phyloP scores from a whole-genome alignment of 1,284 basidiomycete species.

The Cutaneotrichosporon sp. region DNA sequence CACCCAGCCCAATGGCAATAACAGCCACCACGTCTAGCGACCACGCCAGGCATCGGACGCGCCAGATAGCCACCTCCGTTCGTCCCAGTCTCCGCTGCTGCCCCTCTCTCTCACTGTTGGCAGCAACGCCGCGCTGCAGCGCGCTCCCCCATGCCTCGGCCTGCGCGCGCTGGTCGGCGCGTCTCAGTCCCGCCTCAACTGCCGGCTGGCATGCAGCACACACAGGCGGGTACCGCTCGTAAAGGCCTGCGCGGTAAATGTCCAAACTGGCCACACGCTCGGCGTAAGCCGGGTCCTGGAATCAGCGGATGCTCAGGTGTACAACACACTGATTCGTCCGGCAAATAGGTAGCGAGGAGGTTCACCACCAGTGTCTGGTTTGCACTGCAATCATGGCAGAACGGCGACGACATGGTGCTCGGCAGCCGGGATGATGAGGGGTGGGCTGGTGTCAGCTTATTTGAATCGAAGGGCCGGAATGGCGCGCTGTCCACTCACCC shows the following conservation, averaged over 20 bases:
- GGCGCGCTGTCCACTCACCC: conserved; percentile 56
- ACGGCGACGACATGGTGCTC: conserved; percentile 49
- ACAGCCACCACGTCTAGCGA: conserved; percentile 9
- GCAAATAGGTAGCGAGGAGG: conserved; percentile 80
- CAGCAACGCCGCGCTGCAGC: conserved; percentile 23
- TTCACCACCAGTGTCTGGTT: conserved; percentile 82
- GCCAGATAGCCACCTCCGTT: conserved; percentile 26
- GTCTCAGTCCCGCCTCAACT: conserved; percentile 71
- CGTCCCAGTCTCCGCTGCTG: not conserved
- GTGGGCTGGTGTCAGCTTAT: conserved; percentile 17
- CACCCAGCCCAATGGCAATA: conserved; percentile 12
- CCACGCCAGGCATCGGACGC: conserved; percentile 24
- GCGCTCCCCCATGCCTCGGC: conserved; percentile 59
- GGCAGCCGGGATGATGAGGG: conserved; percentile 32
- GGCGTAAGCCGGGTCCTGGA: conserved; percentile 65
- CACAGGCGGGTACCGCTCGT: conserved; percentile 77
- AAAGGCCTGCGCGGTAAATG: conserved; percentile 66
- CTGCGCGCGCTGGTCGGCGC: conserved; percentile 74
- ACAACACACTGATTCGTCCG: conserved; percentile 57
- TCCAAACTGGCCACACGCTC: conserved; percentile 60
- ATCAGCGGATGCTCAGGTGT: conserved; percentile 1
- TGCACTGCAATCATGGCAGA: conserved; percentile 81
- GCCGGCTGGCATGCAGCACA: conserved; percentile 67
- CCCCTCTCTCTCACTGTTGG: not conserved
- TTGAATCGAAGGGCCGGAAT: too few relatives aligned